These are phyloP conservation scores for Sanghuangporus baumii DNA, from an alignment of 1,284 basidiomycete species.

Conservation along the genomic window DNA sequence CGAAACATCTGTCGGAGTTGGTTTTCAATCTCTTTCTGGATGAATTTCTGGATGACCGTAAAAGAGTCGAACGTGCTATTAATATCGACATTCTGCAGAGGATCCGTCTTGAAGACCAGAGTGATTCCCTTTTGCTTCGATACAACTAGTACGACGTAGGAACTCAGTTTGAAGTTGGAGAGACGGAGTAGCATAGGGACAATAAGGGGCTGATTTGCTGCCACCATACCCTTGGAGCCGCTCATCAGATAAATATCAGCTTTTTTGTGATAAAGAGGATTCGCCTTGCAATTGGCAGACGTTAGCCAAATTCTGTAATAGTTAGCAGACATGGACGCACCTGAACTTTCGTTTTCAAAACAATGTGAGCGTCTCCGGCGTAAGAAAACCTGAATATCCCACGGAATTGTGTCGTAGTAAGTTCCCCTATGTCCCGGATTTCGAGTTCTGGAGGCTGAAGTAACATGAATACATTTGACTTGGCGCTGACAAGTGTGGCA, in stretches of 20 bases:
- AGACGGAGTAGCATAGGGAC: slow-evolving; percentile 99
- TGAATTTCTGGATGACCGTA: slow-evolving; percentile 94
- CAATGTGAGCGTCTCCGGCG: slow-evolving; percentile 92
- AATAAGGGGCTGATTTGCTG: slow-evolving; percentile 87
- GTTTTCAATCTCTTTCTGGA: slow-evolving; percentile 94
- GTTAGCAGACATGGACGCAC: slow-evolving; percentile 34
- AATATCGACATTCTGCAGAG: slow-evolving; percentile 96
- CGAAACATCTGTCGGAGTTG: slow-evolving; percentile 98
- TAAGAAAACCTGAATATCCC: slow-evolving; percentile 97
- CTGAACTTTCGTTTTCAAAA: slow-evolving; percentile 95
- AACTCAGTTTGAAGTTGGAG: slow-evolving; percentile 88
- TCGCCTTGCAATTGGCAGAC: slow-evolving; percentile 57
- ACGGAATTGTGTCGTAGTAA: slow-evolving; percentile 92
- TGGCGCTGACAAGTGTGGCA: not conserved
- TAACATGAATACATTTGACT: not conserved
- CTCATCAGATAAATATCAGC: slow-evolving; percentile 75
- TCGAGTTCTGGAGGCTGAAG: slow-evolving; percentile 91
- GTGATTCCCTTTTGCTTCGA: slow-evolving; percentile 98
- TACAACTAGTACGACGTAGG: slow-evolving; percentile 96
- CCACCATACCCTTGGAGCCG: slow-evolving; percentile 78
- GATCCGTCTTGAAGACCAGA: slow-evolving; percentile 99
- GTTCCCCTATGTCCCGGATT: slow-evolving; percentile 95
- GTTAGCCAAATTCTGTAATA: not conserved
- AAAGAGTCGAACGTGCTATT: slow-evolving; percentile 98
- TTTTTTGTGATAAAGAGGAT: slow-evolving; percentile 90